Conservation (phyloP, 441 rosid genomes). For the Pelargonium australe region DNA sequence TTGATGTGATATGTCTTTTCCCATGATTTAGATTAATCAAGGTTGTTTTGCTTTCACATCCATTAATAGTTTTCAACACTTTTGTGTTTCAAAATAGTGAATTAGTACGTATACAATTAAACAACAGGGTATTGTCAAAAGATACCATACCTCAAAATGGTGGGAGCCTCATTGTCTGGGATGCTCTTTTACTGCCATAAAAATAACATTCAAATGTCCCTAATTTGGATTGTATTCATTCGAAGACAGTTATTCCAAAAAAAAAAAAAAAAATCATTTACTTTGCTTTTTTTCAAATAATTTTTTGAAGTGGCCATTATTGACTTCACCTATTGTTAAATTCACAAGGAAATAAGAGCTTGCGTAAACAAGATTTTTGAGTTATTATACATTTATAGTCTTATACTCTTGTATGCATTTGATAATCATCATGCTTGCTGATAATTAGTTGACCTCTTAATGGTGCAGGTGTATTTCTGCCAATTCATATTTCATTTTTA, state of each 20-base stretch:
- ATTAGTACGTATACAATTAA: background rate
- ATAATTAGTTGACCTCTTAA: conserved; percentile 16
- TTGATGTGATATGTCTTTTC: background rate
- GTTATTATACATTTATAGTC: background rate
- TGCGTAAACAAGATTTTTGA: background rate
- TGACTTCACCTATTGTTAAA: background rate
- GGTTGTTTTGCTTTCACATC: background rate
- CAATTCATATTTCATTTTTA: conserved; percentile 73
- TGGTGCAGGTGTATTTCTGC: conserved; percentile 73
- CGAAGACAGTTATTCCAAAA: background rate
- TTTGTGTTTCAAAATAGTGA: background rate
- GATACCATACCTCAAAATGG: too few relatives aligned
- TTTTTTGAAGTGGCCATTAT: background rate
- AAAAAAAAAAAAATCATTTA: background rate
- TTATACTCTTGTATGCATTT: background rate
- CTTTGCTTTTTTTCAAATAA: background rate
- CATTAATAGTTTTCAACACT: background rate
- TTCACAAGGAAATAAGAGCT: background rate
- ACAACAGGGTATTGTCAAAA: too few relatives aligned
- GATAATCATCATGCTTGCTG: conserved; percentile 1
- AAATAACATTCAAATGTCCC: background rate
- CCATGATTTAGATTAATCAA: background rate
- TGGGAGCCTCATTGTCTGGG: too few relatives aligned
- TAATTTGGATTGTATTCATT: background rate
- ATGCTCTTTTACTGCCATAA: too few relatives aligned